A percentile compares a stretch with the other conserved stretches of the same genome.
phyloP scores from a whole-genome alignment of 108 stramenopile species.

The Heterococcus sp. region DNA sequence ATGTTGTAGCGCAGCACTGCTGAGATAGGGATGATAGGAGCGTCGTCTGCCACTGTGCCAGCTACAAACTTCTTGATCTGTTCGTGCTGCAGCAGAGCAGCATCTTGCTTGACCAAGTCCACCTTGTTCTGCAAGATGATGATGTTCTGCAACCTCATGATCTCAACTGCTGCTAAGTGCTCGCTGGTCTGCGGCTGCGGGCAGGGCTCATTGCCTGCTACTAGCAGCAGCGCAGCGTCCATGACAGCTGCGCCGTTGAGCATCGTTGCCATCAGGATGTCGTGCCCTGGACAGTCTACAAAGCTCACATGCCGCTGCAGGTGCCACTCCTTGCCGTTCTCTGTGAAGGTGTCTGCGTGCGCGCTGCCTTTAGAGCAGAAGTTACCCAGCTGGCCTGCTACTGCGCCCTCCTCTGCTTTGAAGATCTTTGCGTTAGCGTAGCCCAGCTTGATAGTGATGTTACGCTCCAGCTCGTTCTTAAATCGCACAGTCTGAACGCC shows the following conservation, averaged over 20 bases:
- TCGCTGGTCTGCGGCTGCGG: constrained; percentile 99
- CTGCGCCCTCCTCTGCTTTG: constrained; percentile 71
- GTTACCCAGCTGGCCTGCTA: constrained; percentile 49
- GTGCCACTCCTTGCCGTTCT: constrained; percentile 79
- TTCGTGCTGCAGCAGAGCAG: constrained; percentile 92
- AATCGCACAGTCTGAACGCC: constrained; percentile 98
- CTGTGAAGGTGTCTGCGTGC: constrained; percentile 82
- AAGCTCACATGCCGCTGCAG: constrained; percentile 94
- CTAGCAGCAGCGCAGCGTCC: constrained; percentile 97
- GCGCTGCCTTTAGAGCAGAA: constrained; percentile 77
- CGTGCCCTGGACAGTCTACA: constrained; percentile 99
- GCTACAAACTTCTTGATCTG: constrained; percentile 84
- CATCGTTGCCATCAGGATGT: constrained; percentile 99
- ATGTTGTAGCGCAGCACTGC: constrained; percentile 98
- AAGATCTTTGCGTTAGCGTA: constrained; percentile 99
- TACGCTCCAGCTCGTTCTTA: constrained; percentile 98
- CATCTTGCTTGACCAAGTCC: constrained; percentile 96
- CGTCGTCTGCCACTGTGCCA: constrained; percentile 92
- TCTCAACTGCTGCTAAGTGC: constrained; percentile 99
- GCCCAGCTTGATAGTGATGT: constrained; percentile 98
- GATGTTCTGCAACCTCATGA: constrained; percentile 97
- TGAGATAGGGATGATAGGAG: constrained; percentile 95
- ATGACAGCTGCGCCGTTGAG: constrained; percentile 99
- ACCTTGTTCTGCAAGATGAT: constrained; percentile 99
- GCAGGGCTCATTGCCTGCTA: constrained; percentile 97